Percentiles rank a stretch among this genome's conserved stretches.
phyloP scores from a whole-genome alignment of 352 stramenopile genomes.

The Pythium sukuiense region DNA sequence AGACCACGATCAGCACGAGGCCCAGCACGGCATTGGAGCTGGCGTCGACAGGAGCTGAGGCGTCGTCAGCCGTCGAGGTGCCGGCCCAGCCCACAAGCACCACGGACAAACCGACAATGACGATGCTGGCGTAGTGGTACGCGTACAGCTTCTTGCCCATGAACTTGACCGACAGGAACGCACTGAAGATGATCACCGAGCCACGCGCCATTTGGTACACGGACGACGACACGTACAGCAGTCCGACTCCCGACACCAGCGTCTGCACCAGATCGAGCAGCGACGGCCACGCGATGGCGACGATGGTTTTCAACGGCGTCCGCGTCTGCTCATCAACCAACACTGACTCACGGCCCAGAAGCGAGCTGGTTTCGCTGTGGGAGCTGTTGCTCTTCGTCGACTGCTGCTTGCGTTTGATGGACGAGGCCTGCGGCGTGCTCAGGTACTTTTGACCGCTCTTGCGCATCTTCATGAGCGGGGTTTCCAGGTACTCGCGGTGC shows the following conservation, averaged over 20 bases:
- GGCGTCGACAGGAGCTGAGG: slow-evolving; percentile 11
- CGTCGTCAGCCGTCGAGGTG: slow-evolving; percentile 12
- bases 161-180: slow-evolving; percentile 76
- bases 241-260: slow-evolving; percentile 78
- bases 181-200: slow-evolving; percentile 90
- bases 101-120: slow-evolving; percentile 62
- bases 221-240: slow-evolving; percentile 85
- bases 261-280: slow-evolving; percentile 83
- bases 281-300: slow-evolving; percentile 59
- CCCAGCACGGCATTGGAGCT: slow-evolving; percentile 58
- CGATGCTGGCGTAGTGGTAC: slow-evolving; percentile 86
- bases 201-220: slow-evolving; percentile 90
- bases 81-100: slow-evolving; percentile 67
- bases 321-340: slow-evolving; percentile 20
- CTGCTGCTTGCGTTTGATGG: slow-evolving; percentile 36
- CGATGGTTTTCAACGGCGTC: slow-evolving; percentile 50
- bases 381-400: background rate
- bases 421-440: slow-evolving; percentile 36
- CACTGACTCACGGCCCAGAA: slow-evolving; percentile 27
- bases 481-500: slow-evolving; percentile 63
- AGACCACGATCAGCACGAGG: slow-evolving; percentile 66
- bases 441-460: slow-evolving; percentile 69
- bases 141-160: slow-evolving; percentile 78
- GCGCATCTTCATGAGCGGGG: slow-evolving; percentile 57
- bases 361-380: slow-evolving; percentile 33